Percentiles rank a stretch among this genome's conserved stretches.
Evolutionary conservation across 2,329 filamentous ascomycete genomes (phyloP).

Genomic region (Botrytis hyacinthi): DNA sequence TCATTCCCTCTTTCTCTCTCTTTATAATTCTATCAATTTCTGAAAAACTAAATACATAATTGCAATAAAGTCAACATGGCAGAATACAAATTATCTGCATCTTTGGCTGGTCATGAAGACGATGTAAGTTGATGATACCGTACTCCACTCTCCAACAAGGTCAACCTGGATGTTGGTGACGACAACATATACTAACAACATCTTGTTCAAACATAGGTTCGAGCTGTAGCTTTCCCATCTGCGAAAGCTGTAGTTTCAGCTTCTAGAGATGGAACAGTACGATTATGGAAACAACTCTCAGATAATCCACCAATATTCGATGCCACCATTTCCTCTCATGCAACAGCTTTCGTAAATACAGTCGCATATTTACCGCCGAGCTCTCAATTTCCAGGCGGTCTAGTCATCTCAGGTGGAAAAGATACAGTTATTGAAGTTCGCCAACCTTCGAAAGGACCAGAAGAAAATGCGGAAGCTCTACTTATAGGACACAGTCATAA

Average conservation of each 20-base stretch:
- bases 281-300: conserved; percentile 73
- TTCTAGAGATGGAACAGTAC: conserved; percentile 87
- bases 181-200: not conserved
- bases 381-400: conserved; percentile 65
- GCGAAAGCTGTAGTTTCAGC: conserved; percentile 74
- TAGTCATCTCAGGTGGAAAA: conserved; percentile 84
- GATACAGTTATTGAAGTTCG: conserved; percentile 92
- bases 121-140: conserved; percentile 64
- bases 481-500: conserved; percentile 85
- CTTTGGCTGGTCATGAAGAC: conserved; percentile 83
- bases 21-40: conserved; percentile 5
- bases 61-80: conserved; percentile 51
- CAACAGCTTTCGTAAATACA: conserved; percentile 83
- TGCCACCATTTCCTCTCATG: conserved; percentile 73
- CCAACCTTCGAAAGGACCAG: conserved; percentile 61
- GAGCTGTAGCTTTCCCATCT: conserved; percentile 75
- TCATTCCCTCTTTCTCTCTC: too few species aligned
- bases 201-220: conserved; percentile 61
- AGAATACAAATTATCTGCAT: conserved; percentile 91
- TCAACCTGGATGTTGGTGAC: not conserved
- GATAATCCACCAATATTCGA: conserved; percentile 70
- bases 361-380: conserved; percentile 73
- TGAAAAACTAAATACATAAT: not conserved
- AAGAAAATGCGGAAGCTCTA: conserved; percentile 79
- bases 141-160: conserved; percentile 21